Evolutionary conservation across 2,329 filamentous ascomycete genomes (phyloP).

Genomic region (Colletotrichum sp.): DNA sequence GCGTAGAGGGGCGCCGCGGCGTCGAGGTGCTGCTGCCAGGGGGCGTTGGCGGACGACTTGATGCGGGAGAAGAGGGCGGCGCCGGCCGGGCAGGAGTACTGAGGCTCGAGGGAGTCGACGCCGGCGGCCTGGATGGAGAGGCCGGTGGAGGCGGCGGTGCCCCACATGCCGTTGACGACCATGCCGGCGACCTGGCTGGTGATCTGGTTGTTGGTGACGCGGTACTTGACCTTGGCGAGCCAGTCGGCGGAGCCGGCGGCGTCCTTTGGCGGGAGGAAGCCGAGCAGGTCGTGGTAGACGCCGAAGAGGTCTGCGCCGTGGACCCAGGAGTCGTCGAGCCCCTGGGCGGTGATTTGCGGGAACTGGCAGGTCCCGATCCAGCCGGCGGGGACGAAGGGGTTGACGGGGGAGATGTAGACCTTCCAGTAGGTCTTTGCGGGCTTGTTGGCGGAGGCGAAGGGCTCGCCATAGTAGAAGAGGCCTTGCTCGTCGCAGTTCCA

Average conservation of each 20-base stretch:
- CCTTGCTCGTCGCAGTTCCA: conserved; percentile 77
- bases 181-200: conserved; percentile 82
- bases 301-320: conserved; percentile 78
- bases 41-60: conserved; percentile 44
- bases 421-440: conserved; percentile 69
- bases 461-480: conserved; percentile 72
- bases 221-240: conserved; percentile 59
- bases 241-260: conserved; percentile 35
- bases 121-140: conserved; percentile 50
- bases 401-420: conserved; percentile 64
- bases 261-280: conserved; percentile 65
- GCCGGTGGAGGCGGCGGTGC: conserved; percentile 43
- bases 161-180: conserved; percentile 75
- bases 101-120: conserved; percentile 77
- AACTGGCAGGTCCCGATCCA: conserved; percentile 81
- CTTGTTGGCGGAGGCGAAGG: conserved; percentile 49
- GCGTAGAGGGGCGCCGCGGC: conserved; percentile 59
- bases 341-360: conserved; percentile 76
- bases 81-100: conserved; percentile 68
- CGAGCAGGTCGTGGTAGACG: conserved; percentile 75
- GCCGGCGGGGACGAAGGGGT: conserved; percentile 70
- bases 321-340: conserved; percentile 75
- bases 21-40: conserved; percentile 70
- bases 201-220: conserved; percentile 83
- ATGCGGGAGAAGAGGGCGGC: conserved; percentile 46